phyloP scores from a whole-genome alignment of 371 early-diverging fungal species.

The Mucor velutinosus region DNA sequence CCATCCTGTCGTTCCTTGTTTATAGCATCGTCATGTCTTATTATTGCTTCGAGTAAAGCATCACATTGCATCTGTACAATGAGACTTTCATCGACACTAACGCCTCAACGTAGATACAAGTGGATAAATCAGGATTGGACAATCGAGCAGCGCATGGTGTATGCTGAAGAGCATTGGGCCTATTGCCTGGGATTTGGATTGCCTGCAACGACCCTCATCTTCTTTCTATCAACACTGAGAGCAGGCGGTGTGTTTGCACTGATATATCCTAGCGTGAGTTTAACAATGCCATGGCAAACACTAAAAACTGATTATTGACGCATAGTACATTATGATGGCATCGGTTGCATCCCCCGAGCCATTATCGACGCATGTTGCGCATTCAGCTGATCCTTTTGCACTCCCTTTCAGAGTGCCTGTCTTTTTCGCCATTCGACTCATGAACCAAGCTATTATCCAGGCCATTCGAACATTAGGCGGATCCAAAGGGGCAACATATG shows the following conservation, averaged over 20 bases:
- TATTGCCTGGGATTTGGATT: conserved; percentile 57
- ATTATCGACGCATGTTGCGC: background rate
- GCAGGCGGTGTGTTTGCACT: conserved; percentile 52
- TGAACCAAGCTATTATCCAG: conserved; percentile 25
- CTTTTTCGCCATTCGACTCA: conserved; percentile 29
- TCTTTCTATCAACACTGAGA: conserved; percentile 47
- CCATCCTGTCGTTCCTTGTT: conserved; percentile 36
- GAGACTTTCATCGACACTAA: background rate
- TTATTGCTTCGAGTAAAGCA: conserved; percentile 52
- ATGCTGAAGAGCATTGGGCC: conserved; percentile 52
- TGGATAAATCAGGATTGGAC: conserved; percentile 51
- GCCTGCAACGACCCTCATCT: conserved; percentile 41
- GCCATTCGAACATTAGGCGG: conserved; percentile 15
- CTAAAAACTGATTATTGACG: background rate
- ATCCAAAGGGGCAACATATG: conserved; percentile 10
- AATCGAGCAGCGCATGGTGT: conserved; percentile 44
- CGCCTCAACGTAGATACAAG: conserved; percentile 33
- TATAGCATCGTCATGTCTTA: conserved; percentile 50
- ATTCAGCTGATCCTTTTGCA: background rate
- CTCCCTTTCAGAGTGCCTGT: conserved; percentile 22
- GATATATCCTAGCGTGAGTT: conserved; percentile 51
- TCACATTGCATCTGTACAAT: background rate
- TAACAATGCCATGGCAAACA: too few relatives aligned
- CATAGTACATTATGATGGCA: conserved; percentile 53
- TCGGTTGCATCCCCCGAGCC: conserved; percentile 39